Conservation (phyloP, 2,329 filamentous ascomycete species). For the Trichocomaceae sp. region DNA sequence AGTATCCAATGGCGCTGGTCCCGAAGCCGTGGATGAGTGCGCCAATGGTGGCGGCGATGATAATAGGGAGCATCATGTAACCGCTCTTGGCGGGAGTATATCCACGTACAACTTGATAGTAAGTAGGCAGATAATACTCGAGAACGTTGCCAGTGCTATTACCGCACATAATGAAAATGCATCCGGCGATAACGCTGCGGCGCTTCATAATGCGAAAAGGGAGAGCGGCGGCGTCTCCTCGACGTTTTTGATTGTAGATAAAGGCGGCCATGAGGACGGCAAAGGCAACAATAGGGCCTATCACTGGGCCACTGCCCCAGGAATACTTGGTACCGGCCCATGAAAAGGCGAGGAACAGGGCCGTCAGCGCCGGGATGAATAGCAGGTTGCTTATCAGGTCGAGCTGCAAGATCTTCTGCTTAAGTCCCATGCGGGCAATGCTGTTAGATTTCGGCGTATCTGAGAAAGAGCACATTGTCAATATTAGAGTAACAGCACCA, state of each 20-base stretch:
- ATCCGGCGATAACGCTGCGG: constrained; percentile 8
- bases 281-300: constrained; percentile 4
- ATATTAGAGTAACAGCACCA: background rate
- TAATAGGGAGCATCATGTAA: constrained; percentile 10
- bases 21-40: constrained; percentile 6
- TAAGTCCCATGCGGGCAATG: constrained; percentile 1
- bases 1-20: constrained; percentile 24
- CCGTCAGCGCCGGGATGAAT: constrained; percentile 4
- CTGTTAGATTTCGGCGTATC: background rate
- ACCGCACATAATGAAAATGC: constrained; percentile 7
- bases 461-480: background rate
- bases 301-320: constrained; percentile 1
- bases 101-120: constrained; percentile 8
- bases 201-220: constrained; percentile 5
- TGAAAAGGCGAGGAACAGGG: constrained; percentile 8
- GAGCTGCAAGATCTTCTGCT: constrained; percentile 4
- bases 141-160: constrained; percentile 6
- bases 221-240: constrained; percentile 3
- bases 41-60: constrained; percentile 4
- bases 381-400: constrained; percentile 7
- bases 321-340: constrained; percentile 10
- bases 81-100: constrained; percentile 3
- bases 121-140: constrained; percentile 10
- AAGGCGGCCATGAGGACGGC: constrained; percentile 1
- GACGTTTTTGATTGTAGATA: constrained; percentile 6